Evolutionary conservation across 2,329 filamentous ascomycete genomes (phyloP).

Genomic region (Biscogniauxia mediterranea): DNA sequence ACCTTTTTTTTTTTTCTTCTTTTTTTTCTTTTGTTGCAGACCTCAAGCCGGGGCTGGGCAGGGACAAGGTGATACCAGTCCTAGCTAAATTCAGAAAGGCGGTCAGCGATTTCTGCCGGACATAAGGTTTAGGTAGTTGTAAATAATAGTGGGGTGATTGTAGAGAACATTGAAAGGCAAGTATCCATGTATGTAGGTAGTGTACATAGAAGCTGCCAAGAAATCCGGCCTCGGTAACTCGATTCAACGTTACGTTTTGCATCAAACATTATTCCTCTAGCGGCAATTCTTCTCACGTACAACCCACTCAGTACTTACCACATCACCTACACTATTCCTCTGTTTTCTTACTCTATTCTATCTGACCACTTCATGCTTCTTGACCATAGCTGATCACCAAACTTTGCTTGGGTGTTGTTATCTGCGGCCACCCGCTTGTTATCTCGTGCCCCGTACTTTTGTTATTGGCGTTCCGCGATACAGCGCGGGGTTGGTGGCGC

Average conservation of each 20-base stretch:
- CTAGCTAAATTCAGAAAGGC: background rate
- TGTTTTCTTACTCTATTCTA: background rate
- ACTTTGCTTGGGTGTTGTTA: background rate
- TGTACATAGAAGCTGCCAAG: background rate
- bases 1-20: no score
- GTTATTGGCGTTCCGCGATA: background rate
- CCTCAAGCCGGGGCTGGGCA: no score
- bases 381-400: no score
- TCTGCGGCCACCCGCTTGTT: background rate
- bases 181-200: background rate
- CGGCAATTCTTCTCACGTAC: background rate
- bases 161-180: no score
- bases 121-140: background rate
- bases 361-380: background rate
- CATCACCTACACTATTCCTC: background rate
- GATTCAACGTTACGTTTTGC: background rate
- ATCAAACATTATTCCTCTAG: background rate
- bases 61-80: no score
- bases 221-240: background rate
- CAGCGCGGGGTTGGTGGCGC: background rate
- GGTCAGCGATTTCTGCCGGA: slow-evolving; percentile 8
- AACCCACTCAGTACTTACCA: background rate
- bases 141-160: slow-evolving; percentile 1
- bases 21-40: no score
- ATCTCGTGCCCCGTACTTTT: background rate